A percentile compares a stretch with the other conserved stretches of the same genome.
These are phyloP conservation scores for Xylaria scruposa DNA, from an alignment of 495 filamentous ascomycete species.

Conservation along the genomic window DNA sequence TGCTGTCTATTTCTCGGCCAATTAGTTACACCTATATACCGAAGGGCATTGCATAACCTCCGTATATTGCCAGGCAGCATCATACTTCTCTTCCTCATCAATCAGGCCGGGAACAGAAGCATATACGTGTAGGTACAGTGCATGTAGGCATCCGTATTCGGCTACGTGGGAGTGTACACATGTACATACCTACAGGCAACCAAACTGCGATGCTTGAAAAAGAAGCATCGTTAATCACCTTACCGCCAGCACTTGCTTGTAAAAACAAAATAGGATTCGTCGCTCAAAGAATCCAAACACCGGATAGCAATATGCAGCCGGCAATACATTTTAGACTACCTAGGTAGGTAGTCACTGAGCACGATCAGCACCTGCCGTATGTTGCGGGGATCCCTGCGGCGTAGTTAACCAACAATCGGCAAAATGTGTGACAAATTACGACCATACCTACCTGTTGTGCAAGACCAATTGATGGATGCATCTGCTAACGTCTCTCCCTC, in stretches of 20 bases:
- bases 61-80: neutral
- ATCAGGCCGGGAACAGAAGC: neutral
- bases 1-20: neutral
- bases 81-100: neutral
- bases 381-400: constrained; percentile 23
- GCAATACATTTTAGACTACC: neutral
- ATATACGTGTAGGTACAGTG: too few relatives aligned
- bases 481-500: neutral
- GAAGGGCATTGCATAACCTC: neutral
- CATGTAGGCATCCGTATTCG: constrained; percentile 3
- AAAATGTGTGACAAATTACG: neutral
- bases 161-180: too few relatives aligned
- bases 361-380: neutral
- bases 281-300: neutral
- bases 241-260: neutral
- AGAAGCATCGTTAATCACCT: neutral
- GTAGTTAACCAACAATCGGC: constrained; percentile 2
- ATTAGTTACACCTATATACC: neutral
- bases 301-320: neutral
- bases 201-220: too few relatives aligned
- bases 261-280: neutral
- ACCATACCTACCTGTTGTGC: neutral
- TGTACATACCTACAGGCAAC: too few relatives aligned
- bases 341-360: too few relatives aligned
- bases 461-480: neutral